Base-by-base conservation (phyloP, 192 early-diverging fungal species). In the Coemansia sp. region DNA sequence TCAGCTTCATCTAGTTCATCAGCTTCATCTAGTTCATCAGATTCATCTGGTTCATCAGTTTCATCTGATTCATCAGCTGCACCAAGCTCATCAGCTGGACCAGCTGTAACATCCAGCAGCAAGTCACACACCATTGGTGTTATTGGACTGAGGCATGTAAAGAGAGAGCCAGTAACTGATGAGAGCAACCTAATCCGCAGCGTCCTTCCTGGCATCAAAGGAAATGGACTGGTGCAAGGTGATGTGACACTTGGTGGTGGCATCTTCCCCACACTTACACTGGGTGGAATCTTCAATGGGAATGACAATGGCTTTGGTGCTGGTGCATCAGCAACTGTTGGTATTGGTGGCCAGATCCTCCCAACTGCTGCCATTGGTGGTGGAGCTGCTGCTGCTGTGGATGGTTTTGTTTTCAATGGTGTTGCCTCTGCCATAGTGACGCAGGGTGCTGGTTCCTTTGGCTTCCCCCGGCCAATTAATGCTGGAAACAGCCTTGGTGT, bases 271-370 rank as follows among this genome's bases (percentile, higher is more conserved):
- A 67, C 70, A 0, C 17, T 72, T 11, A 60, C 64, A 15, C 30
- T 73, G 45, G 71, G 71, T 25, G 64, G 57, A 4, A 41, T 60
- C 6, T 37, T 73, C 40, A 60, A 64, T 41, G 71, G 47, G 2
- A 38, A 50, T 20, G 62, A 63, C 38, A 67, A 63, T 50, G 71
- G 71, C 1, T 36, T 73, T 56, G 64, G 37, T 11, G 57, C 57
- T 15, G 64, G 71, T 25, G 71, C 61, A 3, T 73, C 71, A 3
- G 65, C 71, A 15, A 73, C 71, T 2, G 61, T 73, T 44, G 65
- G 60, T 10, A 1, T 59, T 22, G 58, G 58, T 17, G 64, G 64
- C 6, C 17, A 6, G n/a, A 33, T 67, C 13, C 34, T 67, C 29
- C 70, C 70, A 7, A 67, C 55, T 7, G 40, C 60, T 33, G 30